A percentile compares a stretch with the other conserved stretches of the same genome.
phyloP scores from a whole-genome alignment of 1,284 basidiomycete species.

The Sanguinoderma infundibulare region DNA sequence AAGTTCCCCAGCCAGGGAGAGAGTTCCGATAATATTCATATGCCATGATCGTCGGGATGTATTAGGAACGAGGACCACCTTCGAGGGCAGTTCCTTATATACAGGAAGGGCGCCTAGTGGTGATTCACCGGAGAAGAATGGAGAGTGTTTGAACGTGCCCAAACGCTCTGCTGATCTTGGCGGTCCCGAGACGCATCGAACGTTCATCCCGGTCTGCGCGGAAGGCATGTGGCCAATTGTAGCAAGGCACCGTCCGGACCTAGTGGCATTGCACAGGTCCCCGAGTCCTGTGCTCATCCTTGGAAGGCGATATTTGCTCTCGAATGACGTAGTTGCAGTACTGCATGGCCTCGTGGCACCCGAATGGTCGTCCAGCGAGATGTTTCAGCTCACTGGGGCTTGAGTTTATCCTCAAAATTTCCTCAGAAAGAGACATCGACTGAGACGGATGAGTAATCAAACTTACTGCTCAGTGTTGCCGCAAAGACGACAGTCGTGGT shows the following conservation, averaged over 20 bases:
- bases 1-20: slow-evolving; percentile 30
- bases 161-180: no score
- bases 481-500: no score
- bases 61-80: neutral
- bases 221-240: neutral
- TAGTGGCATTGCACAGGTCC: neutral
- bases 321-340: neutral
- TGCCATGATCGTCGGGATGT: neutral
- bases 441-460: no score
- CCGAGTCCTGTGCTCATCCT: neutral
- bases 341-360: neutral
- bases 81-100: neutral
- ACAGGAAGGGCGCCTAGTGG: neutral
- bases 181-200: no score
- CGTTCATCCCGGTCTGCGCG: neutral
- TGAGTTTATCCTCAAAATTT: no score
- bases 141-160: neutral
- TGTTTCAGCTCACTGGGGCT: no score
- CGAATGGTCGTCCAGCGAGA: neutral
- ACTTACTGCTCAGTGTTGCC: no score
- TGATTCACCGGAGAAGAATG: neutral
- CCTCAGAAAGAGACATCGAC: no score
- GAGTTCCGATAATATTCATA: slow-evolving; percentile 31
- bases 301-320: neutral
- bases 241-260: neutral